Evolutionary conservation across 441 rosid species (phyloP).

Genomic region (Iberis amara): DNA sequence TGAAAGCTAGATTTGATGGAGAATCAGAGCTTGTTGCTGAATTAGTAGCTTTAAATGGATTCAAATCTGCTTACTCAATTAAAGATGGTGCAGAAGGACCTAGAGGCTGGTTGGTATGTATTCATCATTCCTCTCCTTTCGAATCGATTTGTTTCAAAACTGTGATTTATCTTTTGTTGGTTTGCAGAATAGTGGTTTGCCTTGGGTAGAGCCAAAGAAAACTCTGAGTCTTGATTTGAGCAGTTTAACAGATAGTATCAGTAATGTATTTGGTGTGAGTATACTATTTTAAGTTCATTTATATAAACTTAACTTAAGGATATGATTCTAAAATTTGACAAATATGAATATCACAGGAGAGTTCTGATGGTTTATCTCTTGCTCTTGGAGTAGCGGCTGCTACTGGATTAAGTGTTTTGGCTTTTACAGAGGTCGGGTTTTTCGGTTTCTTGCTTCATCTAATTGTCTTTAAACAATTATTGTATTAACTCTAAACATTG

Average conservation of each 20-base stretch:
- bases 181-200: slow-evolving; percentile 64
- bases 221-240: slow-evolving; percentile 62
- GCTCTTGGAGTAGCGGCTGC: slow-evolving; percentile 68
- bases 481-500: slow-evolving; percentile 3
- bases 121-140: slow-evolving; percentile 1
- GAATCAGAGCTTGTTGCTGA: slow-evolving; percentile 87
- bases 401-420: slow-evolving; percentile 64
- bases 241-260: slow-evolving; percentile 49
- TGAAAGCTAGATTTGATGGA: slow-evolving; percentile 84
- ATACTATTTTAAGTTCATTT: not conserved
- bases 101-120: slow-evolving; percentile 81
- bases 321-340: not conserved
- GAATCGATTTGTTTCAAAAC: not conserved
- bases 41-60: slow-evolving; percentile 74
- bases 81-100: slow-evolving; percentile 93
- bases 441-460: slow-evolving; percentile 23
- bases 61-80: slow-evolving; percentile 86
- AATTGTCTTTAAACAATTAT: too few relatives aligned
- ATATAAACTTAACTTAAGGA: not conserved
- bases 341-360: slow-evolving; percentile 52
- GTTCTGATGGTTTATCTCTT: slow-evolving; percentile 46
- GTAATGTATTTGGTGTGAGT: slow-evolving; percentile 54
- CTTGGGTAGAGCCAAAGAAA: slow-evolving; percentile 81
- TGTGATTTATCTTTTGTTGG: not conserved
- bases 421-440: slow-evolving; percentile 67